Base-by-base conservation (phyloP, 805 yeast species). In the Pichia cephalocereana region DNA sequence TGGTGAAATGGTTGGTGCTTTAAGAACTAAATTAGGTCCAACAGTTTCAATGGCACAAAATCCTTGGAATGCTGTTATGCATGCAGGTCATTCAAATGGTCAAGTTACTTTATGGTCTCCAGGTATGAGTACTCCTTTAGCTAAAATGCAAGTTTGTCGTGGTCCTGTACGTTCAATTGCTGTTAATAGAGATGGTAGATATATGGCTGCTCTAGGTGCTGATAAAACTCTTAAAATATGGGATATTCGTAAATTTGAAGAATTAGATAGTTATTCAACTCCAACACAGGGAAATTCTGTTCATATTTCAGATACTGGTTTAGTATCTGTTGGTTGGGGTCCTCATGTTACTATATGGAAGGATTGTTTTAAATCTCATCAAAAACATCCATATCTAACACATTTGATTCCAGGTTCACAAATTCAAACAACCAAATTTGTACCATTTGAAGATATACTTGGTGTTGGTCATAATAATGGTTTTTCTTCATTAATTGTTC, bases 291-390 rank as follows among this genome's bases (percentile, higher is more conserved):
- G 96, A 0, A 71, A 80, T 14, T 76, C 87, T 19, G 68, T 89
- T 18, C 80, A 81, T 55, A 81, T 90, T 38, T 88, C 96, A 2
- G 98, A 91, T 64, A 75, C 86, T 1, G 97, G 96, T 1, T 70
- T 93, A 19, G 65, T 93, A 34, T 80, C 93, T 1, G 88, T 87
- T n/a, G 84, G 95, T 4, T 87, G 96, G 87, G 97, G 97, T 8
- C 90, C 97, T 0, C 96, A 90, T 66, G 83, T 91, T 4, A 87
- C 95, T 2, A 72, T 93, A 3, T 93, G 98, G 97, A 90, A 91
- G 62, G 96, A 90, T 64, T 78, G 79, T 12, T 75, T 85, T 54
- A 82, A 76, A 48, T 49, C 58, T 7, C 84, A 78, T 61, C 96
- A 88, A 59, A 72, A 77, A 14, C 76, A 85, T 2, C 97, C 98